Evolutionary conservation across 371 early-diverging fungal genomes (phyloP).

Genomic region (Syncephalastrum monosporum): DNA sequence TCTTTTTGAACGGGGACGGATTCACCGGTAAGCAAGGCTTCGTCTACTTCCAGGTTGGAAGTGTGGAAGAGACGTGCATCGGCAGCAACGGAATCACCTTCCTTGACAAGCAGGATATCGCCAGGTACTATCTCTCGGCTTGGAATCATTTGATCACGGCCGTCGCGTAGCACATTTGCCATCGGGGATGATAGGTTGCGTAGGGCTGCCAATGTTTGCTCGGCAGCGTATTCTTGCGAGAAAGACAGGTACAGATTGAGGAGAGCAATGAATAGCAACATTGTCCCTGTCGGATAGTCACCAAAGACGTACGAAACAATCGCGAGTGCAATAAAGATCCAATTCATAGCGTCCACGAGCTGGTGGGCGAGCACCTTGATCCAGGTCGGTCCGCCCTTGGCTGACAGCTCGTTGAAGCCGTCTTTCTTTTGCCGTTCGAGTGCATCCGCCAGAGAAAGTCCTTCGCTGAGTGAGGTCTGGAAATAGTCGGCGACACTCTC

Average conservation of each 20-base stretch:
- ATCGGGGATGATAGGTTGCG: slow-evolving; percentile 76
- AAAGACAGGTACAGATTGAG: slow-evolving; percentile 83
- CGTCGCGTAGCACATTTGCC: slow-evolving; percentile 79
- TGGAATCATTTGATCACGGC: slow-evolving; percentile 57
- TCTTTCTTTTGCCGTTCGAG: slow-evolving; percentile 12
- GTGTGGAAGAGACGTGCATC: slow-evolving; percentile 78
- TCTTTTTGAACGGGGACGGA: slow-evolving; percentile 68
- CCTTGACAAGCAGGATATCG: slow-evolving; percentile 85
- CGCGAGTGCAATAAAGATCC: slow-evolving; percentile 73
- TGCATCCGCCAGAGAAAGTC: slow-evolving; percentile 18
- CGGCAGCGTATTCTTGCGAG: slow-evolving; percentile 85
- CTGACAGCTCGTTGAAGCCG: slow-evolving; percentile 23
- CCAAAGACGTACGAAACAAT: slow-evolving; percentile 49
- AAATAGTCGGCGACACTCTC: slow-evolving; percentile 14
- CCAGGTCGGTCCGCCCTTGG: slow-evolving; percentile 58
- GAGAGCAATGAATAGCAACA: slow-evolving; percentile 70
- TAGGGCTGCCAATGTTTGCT: slow-evolving; percentile 85
- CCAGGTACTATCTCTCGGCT: slow-evolving; percentile 80
- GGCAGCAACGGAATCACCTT: slow-evolving; percentile 86
- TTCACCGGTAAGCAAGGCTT: slow-evolving; percentile 87
- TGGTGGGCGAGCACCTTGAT: slow-evolving; percentile 76
- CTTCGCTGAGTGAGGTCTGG: slow-evolving; percentile 12
- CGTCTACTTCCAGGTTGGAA: slow-evolving; percentile 81
- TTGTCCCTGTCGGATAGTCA: slow-evolving; percentile 64
- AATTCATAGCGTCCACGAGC: slow-evolving; percentile 78